Evolutionary conservation across 768 basidiomycete genomes (phyloP), one percentile per base, ranked within the genome.

Genomic region (Tricholoma furcatifolium): DNA sequence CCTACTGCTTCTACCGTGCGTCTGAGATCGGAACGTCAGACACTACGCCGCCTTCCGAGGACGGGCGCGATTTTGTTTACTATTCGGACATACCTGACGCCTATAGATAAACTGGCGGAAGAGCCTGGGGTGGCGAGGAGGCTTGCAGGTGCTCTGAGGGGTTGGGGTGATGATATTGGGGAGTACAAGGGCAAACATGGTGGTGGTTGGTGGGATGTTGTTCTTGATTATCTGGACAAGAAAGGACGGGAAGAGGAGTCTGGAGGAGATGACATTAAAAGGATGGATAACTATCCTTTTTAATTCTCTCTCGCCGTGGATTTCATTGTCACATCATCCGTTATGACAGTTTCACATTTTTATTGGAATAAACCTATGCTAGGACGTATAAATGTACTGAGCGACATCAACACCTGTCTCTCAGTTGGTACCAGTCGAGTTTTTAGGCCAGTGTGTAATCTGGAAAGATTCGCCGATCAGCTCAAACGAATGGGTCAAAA

Each of bases 31-130:
- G 87, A 88, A 62, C 72, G 87, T 20, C 87, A 88, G 70, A 84
- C 82, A 30, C 67, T 89, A 53, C 73, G 86, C 36, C 72, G 87
- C 24, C 75, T 90, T 47, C 82, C 82, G 10, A 69, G 74, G 3
- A 81, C 80, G 38, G 86, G 87, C 10, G 85, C 79, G 2, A 74
- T 88, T 34, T 67, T 84, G 36, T 90, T 91, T 65, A 85, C 82
- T 47, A 84, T 88, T 60, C 74, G 87, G 35, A 84, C 83, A 43
- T 87, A 88, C 67, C 47, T 84, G 50, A 77, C 76, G 38, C 79
- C 79, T 18, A 64, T 87, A 32, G 74, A 72, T 20, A 75, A 78
- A 35, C 65, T 89, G 1, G 73, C 54, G 12, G 61, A 67, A 47
- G 88, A 88, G 64, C 70, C 70, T 7, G 85, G 82, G 0, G 79